Evolutionary conservation across 225 moss, liverwort and hornwort genomes (phyloP).

Genomic region (Thuidium tamariscinum): DNA sequence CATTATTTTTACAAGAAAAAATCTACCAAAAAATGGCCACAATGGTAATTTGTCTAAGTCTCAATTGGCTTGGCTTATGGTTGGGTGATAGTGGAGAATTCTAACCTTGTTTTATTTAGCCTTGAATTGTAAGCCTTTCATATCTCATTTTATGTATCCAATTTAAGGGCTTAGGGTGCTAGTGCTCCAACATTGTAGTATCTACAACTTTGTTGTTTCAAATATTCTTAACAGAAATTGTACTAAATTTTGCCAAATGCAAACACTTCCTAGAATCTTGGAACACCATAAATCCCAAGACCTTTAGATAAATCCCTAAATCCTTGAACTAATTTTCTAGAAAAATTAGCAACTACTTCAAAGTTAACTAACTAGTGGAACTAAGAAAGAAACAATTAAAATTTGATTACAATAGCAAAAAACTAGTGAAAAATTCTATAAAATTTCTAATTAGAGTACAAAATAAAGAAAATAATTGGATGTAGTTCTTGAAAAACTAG

Average conservation of each 20-base stretch:
- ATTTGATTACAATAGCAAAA: neutral
- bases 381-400: neutral
- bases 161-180: no score
- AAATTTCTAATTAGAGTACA: neutral
- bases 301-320: neutral
- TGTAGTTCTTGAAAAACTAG: accelerated
- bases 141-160: neutral
- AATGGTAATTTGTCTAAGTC: neutral
- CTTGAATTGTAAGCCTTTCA: accelerated
- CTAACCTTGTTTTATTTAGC: accelerated
- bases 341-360: accelerated
- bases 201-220: neutral
- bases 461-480: neutral
- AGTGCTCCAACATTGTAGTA: neutral
- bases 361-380: accelerated
- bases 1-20: neutral
- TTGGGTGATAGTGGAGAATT: accelerated
- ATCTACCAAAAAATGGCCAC: accelerated
- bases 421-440: accelerated
- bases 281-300: accelerated
- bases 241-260: neutral
- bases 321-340: accelerated
- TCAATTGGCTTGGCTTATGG: accelerated
- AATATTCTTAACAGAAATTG: neutral
- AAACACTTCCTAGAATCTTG: accelerated